A percentile compares a stretch with the other conserved stretches of the same genome.
phyloP scores from a whole-genome alignment of 306 rosid species.

The Quercus variabilis region DNA sequence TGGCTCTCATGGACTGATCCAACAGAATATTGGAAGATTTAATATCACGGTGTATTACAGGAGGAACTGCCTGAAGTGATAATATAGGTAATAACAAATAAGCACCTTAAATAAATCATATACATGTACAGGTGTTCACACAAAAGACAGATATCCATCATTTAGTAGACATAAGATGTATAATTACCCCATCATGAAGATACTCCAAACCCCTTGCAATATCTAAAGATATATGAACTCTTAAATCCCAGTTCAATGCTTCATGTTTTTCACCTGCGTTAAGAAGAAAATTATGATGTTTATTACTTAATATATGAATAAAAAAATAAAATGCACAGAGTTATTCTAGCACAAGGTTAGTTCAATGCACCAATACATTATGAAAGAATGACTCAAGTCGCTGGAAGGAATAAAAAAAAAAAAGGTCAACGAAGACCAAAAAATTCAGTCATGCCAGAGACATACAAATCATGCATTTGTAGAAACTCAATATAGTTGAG shows the following conservation, averaged over 20 bases:
- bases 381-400: too few relatives aligned
- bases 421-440: too few relatives aligned
- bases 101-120: not conserved
- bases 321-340: not conserved
- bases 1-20: conserved; percentile 90
- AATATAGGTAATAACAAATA: conserved; percentile 1
- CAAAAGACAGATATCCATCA: not conserved
- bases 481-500: not conserved
- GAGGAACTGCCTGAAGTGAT: conserved; percentile 84
- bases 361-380: not conserved
- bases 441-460: conserved; percentile 1
- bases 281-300: not conserved
- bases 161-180: conserved; percentile 13
- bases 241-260: conserved; percentile 77
- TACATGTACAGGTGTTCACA: not conserved
- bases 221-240: conserved; percentile 84
- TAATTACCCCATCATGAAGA: conserved; percentile 97
- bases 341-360: not conserved
- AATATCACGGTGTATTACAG: conserved; percentile 91
- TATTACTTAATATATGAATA: not conserved
- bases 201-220: conserved; percentile 96
- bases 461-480: not conserved
- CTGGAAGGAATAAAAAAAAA: too few relatives aligned
- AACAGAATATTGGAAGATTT: conserved; percentile 85
- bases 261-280: conserved; percentile 57